Evolutionary conservation across 176 grass and related monocot species (phyloP).

Genomic region (Themeda triandra): DNA sequence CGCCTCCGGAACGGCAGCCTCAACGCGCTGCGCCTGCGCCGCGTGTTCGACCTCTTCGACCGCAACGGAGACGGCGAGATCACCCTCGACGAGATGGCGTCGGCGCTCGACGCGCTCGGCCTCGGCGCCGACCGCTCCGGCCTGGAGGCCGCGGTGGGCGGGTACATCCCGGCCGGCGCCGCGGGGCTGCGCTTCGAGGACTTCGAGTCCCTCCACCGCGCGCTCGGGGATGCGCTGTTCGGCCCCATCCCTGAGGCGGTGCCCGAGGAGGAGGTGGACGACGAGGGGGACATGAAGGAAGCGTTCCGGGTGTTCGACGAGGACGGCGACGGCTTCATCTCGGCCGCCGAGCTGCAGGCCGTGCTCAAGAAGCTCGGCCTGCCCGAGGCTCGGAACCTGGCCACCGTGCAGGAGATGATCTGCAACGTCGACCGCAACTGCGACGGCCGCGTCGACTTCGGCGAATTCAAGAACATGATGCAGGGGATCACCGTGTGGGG

Average conservation of each 20-base stretch:
- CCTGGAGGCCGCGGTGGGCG: conserved; percentile 54
- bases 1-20: conserved; percentile 94
- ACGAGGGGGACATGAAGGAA: conserved; percentile 90
- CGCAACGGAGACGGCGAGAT: conserved; percentile 92
- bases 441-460: conserved; percentile 88
- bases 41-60: conserved; percentile 96
- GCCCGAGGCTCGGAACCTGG: conserved; percentile 64
- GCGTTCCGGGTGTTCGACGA: conserved; percentile 95
- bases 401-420: conserved; percentile 83
- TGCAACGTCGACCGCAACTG: conserved; percentile 73
- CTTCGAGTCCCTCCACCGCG: conserved; percentile 83
- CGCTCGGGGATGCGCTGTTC: conserved; percentile 74
- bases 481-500: conserved; percentile 71
- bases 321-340: conserved; percentile 93
- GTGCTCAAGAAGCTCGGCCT: conserved; percentile 92
- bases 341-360: conserved; percentile 76
- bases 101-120: conserved; percentile 78
- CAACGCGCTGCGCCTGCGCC: conserved; percentile 77
- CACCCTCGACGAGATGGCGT: conserved; percentile 76
- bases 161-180: conserved; percentile 61
- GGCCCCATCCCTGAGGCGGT: conserved; percentile 28
- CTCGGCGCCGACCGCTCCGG: conserved; percentile 63
- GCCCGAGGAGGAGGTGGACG: conserved; percentile 10
- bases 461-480: conserved; percentile 98
- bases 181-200: conserved; percentile 66